These are phyloP conservation scores for Vanilla planifolia DNA, from an alignment of 106 monocot genomes.

Conservation along the genomic window DNA sequence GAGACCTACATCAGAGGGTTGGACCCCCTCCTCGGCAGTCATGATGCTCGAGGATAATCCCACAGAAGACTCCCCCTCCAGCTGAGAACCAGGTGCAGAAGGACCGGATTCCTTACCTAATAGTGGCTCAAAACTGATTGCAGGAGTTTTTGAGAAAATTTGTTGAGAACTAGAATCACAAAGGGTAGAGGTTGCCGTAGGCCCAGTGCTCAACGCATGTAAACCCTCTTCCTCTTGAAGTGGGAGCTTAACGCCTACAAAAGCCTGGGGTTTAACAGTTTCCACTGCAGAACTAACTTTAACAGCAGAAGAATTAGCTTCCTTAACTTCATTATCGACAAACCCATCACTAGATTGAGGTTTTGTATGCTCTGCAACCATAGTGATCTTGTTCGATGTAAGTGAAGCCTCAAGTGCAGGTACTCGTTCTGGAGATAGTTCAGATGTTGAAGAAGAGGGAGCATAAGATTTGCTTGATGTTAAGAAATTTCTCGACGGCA, in stretches of 20 bases:
- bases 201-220: not conserved
- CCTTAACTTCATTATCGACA: not conserved
- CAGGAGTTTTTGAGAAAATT: constrained; percentile 12
- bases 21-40: constrained; percentile 25
- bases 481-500: not conserved
- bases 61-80: constrained; percentile 4
- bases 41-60: constrained; percentile 4
- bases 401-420: constrained; percentile 2
- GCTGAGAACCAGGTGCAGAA: constrained; percentile 6
- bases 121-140: constrained; percentile 4
- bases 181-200: not conserved
- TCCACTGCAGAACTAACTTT: not conserved
- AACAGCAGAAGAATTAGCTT: not conserved
- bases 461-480: constrained; percentile 5
- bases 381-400: constrained; percentile 5
- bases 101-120: constrained; percentile 9
- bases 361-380: constrained; percentile 14
- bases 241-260: not conserved
- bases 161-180: constrained; percentile 12
- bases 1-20: constrained; percentile 15
- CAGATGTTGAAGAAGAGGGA: constrained; percentile 13
- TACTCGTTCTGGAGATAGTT: constrained; percentile 1
- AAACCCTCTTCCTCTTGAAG: not conserved
- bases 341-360: not conserved
- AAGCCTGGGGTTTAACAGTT: not conserved